Evolutionary conservation across 371 early-diverging fungal species (phyloP).

Genomic region (Rhizomucor pusillus): DNA sequence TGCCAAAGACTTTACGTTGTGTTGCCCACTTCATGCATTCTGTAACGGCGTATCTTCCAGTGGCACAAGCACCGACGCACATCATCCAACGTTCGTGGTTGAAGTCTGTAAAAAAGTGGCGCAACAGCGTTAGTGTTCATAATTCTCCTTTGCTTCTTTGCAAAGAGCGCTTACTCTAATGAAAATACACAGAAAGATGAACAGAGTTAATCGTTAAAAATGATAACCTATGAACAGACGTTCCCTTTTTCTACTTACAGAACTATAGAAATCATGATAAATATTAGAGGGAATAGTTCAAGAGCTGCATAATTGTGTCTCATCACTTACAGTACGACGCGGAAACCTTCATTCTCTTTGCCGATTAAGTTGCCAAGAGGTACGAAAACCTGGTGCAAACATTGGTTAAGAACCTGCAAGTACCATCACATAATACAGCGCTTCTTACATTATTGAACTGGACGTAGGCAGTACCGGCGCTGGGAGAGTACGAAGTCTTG

Average conservation of each 20-base stretch:
- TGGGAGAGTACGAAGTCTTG: constrained; percentile 59
- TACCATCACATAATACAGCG: too few relatives aligned
- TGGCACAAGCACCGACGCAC: constrained; percentile 17
- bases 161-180: too few relatives aligned
- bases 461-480: constrained; percentile 56
- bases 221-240: too few relatives aligned
- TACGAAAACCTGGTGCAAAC: constrained; percentile 29
- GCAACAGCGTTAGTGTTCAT: neutral
- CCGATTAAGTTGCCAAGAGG: constrained; percentile 85
- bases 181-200: neutral
- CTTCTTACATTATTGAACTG: constrained; percentile 50
- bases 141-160: too few relatives aligned
- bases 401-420: too few relatives aligned
- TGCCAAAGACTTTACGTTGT: constrained; percentile 84
- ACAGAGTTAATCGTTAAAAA: neutral
- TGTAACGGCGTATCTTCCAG: constrained; percentile 4
- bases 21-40: constrained; percentile 79
- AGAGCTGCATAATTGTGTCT: neutral
- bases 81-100: constrained; percentile 64
- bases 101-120: constrained; percentile 51
- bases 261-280: neutral
- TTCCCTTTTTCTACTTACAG: neutral
- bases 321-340: constrained; percentile 56
- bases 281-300: neutral
- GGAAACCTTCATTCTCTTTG: constrained; percentile 85